Percentiles rank a stretch among this genome's conserved stretches.
Conservation (phyloP, 2,329 filamentous ascomycete genomes). For the Arachnomyces sp. region DNA sequence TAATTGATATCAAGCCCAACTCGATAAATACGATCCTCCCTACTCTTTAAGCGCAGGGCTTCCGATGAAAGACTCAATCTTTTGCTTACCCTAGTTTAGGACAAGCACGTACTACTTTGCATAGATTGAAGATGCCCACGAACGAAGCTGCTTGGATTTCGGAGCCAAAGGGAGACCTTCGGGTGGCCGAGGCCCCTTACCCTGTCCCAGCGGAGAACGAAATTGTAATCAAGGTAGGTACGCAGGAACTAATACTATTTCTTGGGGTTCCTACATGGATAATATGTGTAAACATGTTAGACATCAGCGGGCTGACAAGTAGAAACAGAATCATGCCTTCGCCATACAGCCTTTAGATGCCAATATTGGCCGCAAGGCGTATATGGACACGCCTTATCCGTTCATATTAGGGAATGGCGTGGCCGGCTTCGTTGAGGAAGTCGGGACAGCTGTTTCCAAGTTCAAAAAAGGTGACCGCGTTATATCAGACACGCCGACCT, state of each 20-base stretch:
- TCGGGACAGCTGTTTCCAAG: conserved; percentile 38
- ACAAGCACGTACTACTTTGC: too few species aligned
- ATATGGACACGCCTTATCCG: conserved; percentile 1
- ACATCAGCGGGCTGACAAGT: too few species aligned
- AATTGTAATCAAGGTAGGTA: neutral
- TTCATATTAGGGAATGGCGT: conserved; percentile 11
- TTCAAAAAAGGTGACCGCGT: conserved; percentile 40
- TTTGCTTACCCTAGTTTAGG: too few species aligned
- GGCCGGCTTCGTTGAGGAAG: conserved; percentile 32
- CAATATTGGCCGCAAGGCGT: neutral
- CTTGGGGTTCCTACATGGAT: too few species aligned
- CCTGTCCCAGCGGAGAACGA: neutral
- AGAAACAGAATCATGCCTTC: neutral
- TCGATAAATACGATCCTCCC: too few species aligned
- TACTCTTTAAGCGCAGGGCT: too few species aligned
- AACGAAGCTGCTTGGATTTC: conserved; percentile 3
- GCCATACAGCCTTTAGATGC: conserved; percentile 2
- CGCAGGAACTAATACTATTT: too few species aligned
- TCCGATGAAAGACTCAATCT: too few species aligned
- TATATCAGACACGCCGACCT: conserved; percentile 20
- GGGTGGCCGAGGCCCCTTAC: neutral
- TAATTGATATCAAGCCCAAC: too few species aligned
- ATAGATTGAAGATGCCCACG: too few species aligned
- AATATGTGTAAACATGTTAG: too few species aligned
- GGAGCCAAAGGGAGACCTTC: conserved; percentile 1